Evolutionary conservation across 345 rosid genomes (phyloP).

Genomic region (Eucalyptus tenuipes): DNA sequence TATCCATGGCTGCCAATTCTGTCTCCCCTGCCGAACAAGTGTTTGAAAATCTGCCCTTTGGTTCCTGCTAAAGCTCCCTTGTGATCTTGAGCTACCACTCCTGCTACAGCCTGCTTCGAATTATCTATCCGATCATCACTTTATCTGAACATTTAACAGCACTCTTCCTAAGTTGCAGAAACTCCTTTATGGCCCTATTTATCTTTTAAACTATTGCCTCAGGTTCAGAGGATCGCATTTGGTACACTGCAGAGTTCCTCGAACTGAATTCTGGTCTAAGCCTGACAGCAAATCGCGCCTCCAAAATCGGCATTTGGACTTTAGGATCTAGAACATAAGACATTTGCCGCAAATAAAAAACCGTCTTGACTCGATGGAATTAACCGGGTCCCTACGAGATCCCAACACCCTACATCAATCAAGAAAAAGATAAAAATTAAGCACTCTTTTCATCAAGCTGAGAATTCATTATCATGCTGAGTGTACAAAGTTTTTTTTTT

Average conservation of each 20-base stretch:
- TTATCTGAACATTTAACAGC: neutral
- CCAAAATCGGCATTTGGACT: neutral
- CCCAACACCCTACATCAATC: neutral
- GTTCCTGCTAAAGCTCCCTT: neutral
- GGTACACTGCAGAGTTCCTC: neutral
- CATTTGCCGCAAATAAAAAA: neutral
- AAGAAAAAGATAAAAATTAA: neutral
- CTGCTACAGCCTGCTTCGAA: neutral
- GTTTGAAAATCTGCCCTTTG: neutral
- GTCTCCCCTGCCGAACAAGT: neutral
- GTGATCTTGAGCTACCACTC: neutral
- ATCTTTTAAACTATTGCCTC: neutral
- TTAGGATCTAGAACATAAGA: neutral
- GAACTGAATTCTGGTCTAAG: neutral
- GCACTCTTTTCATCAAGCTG: neutral
- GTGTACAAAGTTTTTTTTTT: neutral
- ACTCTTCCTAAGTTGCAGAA: neutral
- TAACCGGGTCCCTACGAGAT: neutral
- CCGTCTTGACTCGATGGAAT: neutral
- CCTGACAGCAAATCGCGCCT: neutral
- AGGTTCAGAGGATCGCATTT: neutral
- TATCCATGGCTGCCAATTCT: neutral
- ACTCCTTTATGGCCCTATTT: neutral
- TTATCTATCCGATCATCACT: neutral
- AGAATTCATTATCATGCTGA: neutral